Evolutionary conservation across 1,284 basidiomycete species (phyloP).

Genomic region (Tilletia caries): DNA sequence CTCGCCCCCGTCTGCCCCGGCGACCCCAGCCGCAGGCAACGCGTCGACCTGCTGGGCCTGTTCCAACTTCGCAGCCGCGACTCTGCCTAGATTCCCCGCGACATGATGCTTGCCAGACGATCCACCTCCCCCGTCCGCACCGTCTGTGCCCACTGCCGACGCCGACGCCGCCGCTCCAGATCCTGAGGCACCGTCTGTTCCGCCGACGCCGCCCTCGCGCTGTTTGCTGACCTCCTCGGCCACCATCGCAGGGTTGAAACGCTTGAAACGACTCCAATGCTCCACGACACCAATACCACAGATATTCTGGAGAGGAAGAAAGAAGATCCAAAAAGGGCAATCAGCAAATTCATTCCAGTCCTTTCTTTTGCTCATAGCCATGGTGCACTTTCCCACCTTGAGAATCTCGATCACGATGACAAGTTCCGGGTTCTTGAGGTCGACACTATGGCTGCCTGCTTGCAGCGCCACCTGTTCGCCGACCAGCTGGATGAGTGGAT

Average conservation of each 20-base stretch:
- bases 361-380: background rate
- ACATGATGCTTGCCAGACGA: too few relatives aligned
- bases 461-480: conserved; percentile 24
- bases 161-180: background rate
- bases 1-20: too few relatives aligned
- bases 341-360: background rate
- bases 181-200: background rate
- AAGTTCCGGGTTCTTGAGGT: conserved; percentile 32
- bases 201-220: conserved; percentile 9
- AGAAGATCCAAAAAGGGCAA: background rate
- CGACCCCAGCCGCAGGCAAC: too few relatives aligned
- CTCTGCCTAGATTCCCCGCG: too few relatives aligned
- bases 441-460: conserved; percentile 27
- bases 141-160: background rate
- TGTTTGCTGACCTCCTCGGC: conserved; percentile 25
- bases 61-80: too few relatives aligned
- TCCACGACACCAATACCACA: conserved; percentile 35
- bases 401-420: conserved; percentile 44
- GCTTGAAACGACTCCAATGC: conserved; percentile 33
- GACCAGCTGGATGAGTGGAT: conserved; percentile 34
- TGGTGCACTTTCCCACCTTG: conserved; percentile 6
- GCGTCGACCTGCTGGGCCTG: too few relatives aligned
- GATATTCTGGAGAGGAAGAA: conserved; percentile 23
- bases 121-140: too few relatives aligned
- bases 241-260: conserved; percentile 37